Evolutionary conservation across 2,329 filamentous ascomycete species (phyloP).

Genomic region (Lachnellula hyalina): DNA sequence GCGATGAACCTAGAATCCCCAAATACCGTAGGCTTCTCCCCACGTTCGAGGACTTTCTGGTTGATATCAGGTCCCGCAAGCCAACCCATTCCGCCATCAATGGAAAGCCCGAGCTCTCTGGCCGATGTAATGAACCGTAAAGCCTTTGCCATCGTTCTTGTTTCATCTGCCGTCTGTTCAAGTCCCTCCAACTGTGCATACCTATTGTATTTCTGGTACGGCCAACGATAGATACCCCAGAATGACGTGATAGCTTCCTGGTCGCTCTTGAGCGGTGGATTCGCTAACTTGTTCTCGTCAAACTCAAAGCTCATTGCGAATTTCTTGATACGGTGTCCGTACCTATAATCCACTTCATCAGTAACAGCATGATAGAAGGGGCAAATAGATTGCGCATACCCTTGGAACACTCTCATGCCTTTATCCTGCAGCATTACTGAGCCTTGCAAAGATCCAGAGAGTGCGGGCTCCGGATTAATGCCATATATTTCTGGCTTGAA

Average conservation of each 20-base stretch:
- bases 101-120: slow-evolving; percentile 59
- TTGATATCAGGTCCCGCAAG: slow-evolving; percentile 56
- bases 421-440: slow-evolving; percentile 34
- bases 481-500: slow-evolving; percentile 61
- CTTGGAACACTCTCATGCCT: slow-evolving; percentile 56
- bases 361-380: background rate
- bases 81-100: slow-evolving; percentile 65
- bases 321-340: slow-evolving; percentile 53
- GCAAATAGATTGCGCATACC: slow-evolving; percentile 18
- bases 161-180: slow-evolving; percentile 60
- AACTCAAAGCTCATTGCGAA: slow-evolving; percentile 67
- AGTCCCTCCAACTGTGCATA: slow-evolving; percentile 55
- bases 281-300: slow-evolving; percentile 45
- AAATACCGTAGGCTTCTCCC: slow-evolving; percentile 40
- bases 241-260: slow-evolving; percentile 52
- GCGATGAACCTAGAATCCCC: slow-evolving; percentile 34
- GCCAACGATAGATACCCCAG: slow-evolving; percentile 64
- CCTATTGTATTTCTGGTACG: slow-evolving; percentile 51
- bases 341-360: slow-evolving; percentile 28
- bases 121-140: slow-evolving; percentile 51
- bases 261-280: slow-evolving; percentile 50
- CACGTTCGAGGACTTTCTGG: slow-evolving; percentile 38
- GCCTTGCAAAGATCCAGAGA: slow-evolving; percentile 10
- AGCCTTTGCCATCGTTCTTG: slow-evolving; percentile 53
- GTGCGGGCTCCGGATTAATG: slow-evolving; percentile 36